These are phyloP conservation scores for Rhizopogon rudus DNA, from an alignment of 768 basidiomycete genomes.

Conservation along the genomic window DNA sequence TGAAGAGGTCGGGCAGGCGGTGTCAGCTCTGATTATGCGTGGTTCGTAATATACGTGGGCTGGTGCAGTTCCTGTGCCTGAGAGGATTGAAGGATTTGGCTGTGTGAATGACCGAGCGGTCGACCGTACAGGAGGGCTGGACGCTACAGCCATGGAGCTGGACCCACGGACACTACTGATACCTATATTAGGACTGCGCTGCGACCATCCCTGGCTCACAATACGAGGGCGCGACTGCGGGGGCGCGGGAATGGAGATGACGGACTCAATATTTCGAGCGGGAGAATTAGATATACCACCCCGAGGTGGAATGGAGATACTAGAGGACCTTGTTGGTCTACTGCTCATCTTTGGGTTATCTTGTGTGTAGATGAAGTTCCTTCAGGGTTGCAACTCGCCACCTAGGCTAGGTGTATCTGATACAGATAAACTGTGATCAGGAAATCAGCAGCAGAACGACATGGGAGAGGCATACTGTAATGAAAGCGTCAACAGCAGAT, in stretches of 20 bases:
- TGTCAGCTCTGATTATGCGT: constrained; percentile 59
- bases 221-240: constrained; percentile 37
- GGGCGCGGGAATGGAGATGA: constrained; percentile 56
- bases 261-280: constrained; percentile 57
- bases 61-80: constrained; percentile 26
- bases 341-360: constrained; percentile 32
- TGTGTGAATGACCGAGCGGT: constrained; percentile 42
- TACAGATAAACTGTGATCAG: background rate
- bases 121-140: constrained; percentile 35
- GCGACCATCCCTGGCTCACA: constrained; percentile 26
- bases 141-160: constrained; percentile 18
- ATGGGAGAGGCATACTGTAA: background rate
- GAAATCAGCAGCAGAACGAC: background rate
- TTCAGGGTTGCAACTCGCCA: background rate
- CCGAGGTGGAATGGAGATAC: constrained; percentile 58
- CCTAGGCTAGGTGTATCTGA: background rate
- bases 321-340: constrained; percentile 57
- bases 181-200: constrained; percentile 25
- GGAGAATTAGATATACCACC: constrained; percentile 40
- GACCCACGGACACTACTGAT: constrained; percentile 33
- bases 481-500: background rate
- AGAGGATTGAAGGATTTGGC: constrained; percentile 18
- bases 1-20: constrained; percentile 39
- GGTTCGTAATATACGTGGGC: constrained; percentile 48
- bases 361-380: background rate